These are phyloP conservation scores for Mycocentrospora acerina DNA, from an alignment of 2,329 filamentous ascomycete genomes.

Conservation along the genomic window DNA sequence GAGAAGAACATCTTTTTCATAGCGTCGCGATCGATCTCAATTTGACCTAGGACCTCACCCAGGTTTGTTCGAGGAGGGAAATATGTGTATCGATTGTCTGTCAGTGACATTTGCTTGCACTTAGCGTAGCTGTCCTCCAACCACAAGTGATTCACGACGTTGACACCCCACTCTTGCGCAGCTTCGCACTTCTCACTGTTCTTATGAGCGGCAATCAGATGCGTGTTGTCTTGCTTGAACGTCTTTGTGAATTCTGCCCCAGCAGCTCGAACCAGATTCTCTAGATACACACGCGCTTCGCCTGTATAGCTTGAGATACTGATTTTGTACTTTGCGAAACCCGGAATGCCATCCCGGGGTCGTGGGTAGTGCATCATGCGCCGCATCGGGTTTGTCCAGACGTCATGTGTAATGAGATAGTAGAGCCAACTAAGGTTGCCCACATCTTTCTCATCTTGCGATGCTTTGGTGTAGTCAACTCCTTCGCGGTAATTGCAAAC, in stretches of 20 bases:
- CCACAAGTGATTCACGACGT: constrained; percentile 94
- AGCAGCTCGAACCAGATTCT: constrained; percentile 82
- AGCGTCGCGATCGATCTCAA: constrained; percentile 71
- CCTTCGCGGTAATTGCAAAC: constrained; percentile 88
- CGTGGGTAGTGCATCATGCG: constrained; percentile 89
- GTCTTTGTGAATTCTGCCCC: constrained; percentile 93
- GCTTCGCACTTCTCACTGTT: constrained; percentile 92
- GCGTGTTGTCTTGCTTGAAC: constrained; percentile 92
- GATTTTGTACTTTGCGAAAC: constrained; percentile 75
- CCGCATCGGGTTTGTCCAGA: constrained; percentile 82
- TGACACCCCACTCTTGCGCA: constrained; percentile 86
- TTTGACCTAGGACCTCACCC: constrained; percentile 89
- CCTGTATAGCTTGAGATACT: constrained; percentile 96
- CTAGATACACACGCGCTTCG: constrained; percentile 87
- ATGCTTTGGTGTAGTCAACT: constrained; percentile 72
- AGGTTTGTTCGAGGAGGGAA: constrained; percentile 90
- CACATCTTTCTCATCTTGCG: constrained; percentile 76
- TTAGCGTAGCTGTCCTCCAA: constrained; percentile 95
- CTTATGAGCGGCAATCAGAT: constrained; percentile 87
- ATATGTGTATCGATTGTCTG: constrained; percentile 74
- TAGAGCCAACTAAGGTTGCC: constrained; percentile 95
- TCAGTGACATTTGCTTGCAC: constrained; percentile 73
- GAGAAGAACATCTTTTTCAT: constrained; percentile 69
- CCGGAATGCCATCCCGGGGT: constrained; percentile 73
- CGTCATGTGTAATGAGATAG: constrained; percentile 82